Conservation (phyloP, 805 yeast genomes). For the Tetrapisispora pingtungensis region DNA sequence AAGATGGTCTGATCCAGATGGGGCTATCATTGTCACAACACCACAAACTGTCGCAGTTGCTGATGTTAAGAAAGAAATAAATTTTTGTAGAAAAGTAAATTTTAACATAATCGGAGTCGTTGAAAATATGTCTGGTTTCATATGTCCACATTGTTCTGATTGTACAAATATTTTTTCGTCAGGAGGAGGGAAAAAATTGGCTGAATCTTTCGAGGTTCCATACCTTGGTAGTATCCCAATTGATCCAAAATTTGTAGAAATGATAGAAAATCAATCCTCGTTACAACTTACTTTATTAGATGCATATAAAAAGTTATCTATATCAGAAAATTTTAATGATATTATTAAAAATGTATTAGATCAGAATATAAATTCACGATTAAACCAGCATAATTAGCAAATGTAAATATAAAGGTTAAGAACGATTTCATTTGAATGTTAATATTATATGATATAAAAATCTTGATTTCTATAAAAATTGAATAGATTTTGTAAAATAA, state of each 20-base stretch:
- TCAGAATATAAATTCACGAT: not conserved
- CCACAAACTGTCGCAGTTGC: constrained; percentile 91
- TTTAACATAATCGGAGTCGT: constrained; percentile 74
- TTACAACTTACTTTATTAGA: constrained; percentile 27
- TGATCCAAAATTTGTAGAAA: constrained; percentile 81
- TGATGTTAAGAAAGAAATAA: constrained; percentile 89
- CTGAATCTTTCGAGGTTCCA: constrained; percentile 50
- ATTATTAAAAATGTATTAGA: constrained; percentile 33
- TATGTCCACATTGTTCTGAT: constrained; percentile 89
- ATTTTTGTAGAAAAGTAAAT: constrained; percentile 80
- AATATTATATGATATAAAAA: no score
- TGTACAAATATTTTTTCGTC: constrained; percentile 85
- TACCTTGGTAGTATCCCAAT: constrained; percentile 86
- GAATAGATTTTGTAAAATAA: no score
- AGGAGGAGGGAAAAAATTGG: constrained; percentile 79
- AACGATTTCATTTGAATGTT: no score
- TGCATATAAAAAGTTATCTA: constrained; percentile 27
- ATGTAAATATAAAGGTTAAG: no score
- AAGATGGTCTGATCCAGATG: constrained; percentile 62
- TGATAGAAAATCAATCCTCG: constrained; percentile 54
- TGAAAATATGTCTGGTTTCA: constrained; percentile 95
- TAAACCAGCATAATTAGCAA: no score
- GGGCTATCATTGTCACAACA: constrained; percentile 91
- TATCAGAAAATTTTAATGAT: constrained; percentile 34
- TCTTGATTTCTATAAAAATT: no score